These are phyloP conservation scores for Ustilago cynodontis DNA, from an alignment of 1,284 basidiomycete genomes.

Conservation along the genomic window DNA sequence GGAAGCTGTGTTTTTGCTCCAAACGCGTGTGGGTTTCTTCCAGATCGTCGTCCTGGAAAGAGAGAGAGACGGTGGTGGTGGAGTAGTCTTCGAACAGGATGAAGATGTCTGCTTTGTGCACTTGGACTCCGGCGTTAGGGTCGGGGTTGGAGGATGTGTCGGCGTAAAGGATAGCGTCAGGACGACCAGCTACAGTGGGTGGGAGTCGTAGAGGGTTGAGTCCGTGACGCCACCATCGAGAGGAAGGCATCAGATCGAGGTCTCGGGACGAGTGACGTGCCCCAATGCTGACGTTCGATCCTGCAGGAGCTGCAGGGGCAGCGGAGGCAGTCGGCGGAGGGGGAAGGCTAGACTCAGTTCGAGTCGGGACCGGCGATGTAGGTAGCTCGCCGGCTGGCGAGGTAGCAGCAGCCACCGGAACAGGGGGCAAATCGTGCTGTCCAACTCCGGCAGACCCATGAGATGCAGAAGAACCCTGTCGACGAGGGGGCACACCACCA, in stretches of 20 bases:
- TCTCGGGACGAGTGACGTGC: slow-evolving; percentile 54
- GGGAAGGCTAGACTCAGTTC: slow-evolving; percentile 23
- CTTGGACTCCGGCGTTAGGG: slow-evolving; percentile 11
- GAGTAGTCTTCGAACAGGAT: slow-evolving; percentile 63
- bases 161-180: slow-evolving; percentile 55
- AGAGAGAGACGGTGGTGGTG: slow-evolving; percentile 48
- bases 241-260: slow-evolving; percentile 59
- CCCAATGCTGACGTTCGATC: slow-evolving; percentile 17
- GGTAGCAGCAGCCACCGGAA: slow-evolving; percentile 9
- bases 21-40: slow-evolving; percentile 52
- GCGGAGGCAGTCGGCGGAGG: slow-evolving; percentile 13
- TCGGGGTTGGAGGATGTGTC: slow-evolving; percentile 40
- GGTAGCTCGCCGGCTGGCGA: slow-evolving; percentile 28
- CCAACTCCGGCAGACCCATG: slow-evolving; percentile 8
- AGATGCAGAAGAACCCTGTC: slow-evolving; percentile 43
- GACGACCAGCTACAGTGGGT: slow-evolving; percentile 52
- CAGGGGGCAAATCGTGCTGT: slow-evolving; percentile 33
- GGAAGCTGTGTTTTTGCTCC: slow-evolving; percentile 42
- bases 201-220: slow-evolving; percentile 53
- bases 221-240: slow-evolving; percentile 63
- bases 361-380: not conserved
- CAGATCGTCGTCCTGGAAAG: slow-evolving; percentile 52
- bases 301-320: not conserved
- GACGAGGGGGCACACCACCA: slow-evolving; percentile 77
- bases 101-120: slow-evolving; percentile 47